Conservation (phyloP, 73 alveolate genomes). For the Diophrys sp. region DNA sequence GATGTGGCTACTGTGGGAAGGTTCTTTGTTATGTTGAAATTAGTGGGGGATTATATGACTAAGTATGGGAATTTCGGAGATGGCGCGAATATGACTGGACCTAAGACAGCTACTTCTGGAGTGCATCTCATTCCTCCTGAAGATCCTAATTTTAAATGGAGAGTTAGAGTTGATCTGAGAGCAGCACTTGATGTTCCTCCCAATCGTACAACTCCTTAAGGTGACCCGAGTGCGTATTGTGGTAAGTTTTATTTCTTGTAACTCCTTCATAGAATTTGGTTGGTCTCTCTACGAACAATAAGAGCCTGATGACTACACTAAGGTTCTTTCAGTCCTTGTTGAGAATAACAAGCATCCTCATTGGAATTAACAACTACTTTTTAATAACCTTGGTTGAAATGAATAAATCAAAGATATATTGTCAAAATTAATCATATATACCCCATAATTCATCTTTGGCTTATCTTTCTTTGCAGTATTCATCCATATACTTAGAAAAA, state of each 20-base stretch:
- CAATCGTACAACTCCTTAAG: slow-evolving; percentile 80
- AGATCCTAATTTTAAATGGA: slow-evolving; percentile 96
- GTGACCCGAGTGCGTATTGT: slow-evolving; percentile 91
- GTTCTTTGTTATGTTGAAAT: slow-evolving; percentile 86
- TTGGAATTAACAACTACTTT: slow-evolving; percentile 94
- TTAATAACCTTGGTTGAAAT: too few species aligned
- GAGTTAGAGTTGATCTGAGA: slow-evolving; percentile 93
- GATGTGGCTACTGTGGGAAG: slow-evolving; percentile 95
- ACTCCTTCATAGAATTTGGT: slow-evolving; percentile 93
- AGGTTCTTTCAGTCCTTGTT: slow-evolving; percentile 80
- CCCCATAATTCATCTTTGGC: too few species aligned
- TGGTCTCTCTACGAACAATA: slow-evolving; percentile 93
- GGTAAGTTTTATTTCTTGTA: not conserved
- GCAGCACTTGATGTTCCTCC: slow-evolving; percentile 94
- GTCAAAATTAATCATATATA: too few species aligned
- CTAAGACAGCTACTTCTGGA: slow-evolving; percentile 74
- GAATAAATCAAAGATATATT: too few species aligned
- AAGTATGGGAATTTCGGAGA: slow-evolving; percentile 51
- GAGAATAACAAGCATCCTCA: slow-evolving; percentile 93
- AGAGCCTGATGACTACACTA: slow-evolving; percentile 90
- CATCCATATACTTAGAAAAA: too few species aligned
- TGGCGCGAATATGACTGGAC: slow-evolving; percentile 65
- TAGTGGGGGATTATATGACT: slow-evolving; percentile 71
- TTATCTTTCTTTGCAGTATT: too few species aligned
- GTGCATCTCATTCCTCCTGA: slow-evolving; percentile 94